A percentile compares a stretch with the other conserved stretches of the same genome.
These are phyloP conservation scores for Hypoxylon sp. DNA, from an alignment of 2,329 filamentous ascomycete genomes.

Conservation along the genomic window DNA sequence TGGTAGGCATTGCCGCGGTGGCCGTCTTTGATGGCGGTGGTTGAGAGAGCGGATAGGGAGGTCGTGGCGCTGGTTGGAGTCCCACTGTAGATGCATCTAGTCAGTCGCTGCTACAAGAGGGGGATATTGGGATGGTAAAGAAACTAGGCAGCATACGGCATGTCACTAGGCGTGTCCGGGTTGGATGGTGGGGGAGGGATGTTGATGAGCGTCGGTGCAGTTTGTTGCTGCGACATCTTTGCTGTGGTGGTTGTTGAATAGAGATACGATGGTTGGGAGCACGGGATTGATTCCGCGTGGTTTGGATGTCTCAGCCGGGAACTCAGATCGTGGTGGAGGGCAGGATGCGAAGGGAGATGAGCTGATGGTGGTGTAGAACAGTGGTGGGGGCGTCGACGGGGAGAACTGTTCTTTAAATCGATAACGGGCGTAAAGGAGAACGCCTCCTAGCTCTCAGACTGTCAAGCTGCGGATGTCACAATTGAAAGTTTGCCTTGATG, in stretches of 20 bases:
- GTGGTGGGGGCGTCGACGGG: constrained; percentile 10
- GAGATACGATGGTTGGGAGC: background rate
- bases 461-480: constrained; percentile 10
- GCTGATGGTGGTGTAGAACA: constrained; percentile 17
- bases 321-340: constrained; percentile 8
- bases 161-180: constrained; percentile 87
- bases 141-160: constrained; percentile 74
- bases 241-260: constrained; percentile 45
- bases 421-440: constrained; percentile 7
- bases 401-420: constrained; percentile 10
- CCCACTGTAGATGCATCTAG: constrained; percentile 67
- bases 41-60: constrained; percentile 90
- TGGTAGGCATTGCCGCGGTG: constrained; percentile 83
- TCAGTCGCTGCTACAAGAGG: constrained; percentile 26
- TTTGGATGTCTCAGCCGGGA: constrained; percentile 12
- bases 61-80: constrained; percentile 94
- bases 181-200: constrained; percentile 85
- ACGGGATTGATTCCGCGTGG: constrained; percentile 12
- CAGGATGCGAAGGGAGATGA: constrained; percentile 13
- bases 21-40: constrained; percentile 95
- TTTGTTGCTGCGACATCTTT: constrained; percentile 54
- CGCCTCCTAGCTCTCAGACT: constrained; percentile 10
- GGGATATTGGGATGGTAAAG: constrained; percentile 2
- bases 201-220: constrained; percentile 79
- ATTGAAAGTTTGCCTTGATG: background rate